Conservation (phyloP, 495 filamentous ascomycete genomes). For the Aspergillus kassunensis region DNA sequence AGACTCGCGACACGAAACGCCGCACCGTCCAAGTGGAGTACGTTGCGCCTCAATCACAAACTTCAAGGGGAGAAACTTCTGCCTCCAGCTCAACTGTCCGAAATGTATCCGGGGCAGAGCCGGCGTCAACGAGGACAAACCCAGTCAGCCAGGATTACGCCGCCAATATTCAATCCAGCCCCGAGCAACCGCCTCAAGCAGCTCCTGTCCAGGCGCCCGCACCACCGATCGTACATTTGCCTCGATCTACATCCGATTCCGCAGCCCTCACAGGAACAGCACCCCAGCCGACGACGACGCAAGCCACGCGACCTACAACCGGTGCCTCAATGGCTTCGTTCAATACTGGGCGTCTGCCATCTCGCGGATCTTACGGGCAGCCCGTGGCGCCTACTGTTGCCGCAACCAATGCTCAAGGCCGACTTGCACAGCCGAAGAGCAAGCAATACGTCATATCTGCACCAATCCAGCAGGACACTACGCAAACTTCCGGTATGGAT, state of each 20-base stretch:
- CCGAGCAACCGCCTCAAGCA: slow-evolving; percentile 10
- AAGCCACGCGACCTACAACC: slow-evolving; percentile 67
- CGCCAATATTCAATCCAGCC: slow-evolving; percentile 6
- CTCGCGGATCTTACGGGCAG: slow-evolving; percentile 83
- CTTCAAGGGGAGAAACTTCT: slow-evolving; percentile 57
- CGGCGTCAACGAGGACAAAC: slow-evolving; percentile 18
- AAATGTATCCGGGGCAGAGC: slow-evolving; percentile 13
- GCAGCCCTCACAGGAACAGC: slow-evolving; percentile 41
- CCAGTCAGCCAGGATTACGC: slow-evolving; percentile 14
- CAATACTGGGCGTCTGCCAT: slow-evolving; percentile 60
- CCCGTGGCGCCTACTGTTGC: slow-evolving; percentile 84
- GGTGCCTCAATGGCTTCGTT: slow-evolving; percentile 76
- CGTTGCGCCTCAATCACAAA: slow-evolving; percentile 85
- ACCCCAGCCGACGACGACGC: slow-evolving; percentile 37
- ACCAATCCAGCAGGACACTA: slow-evolving; percentile 56
- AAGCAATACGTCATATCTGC: slow-evolving; percentile 75
- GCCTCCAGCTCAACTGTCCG: slow-evolving; percentile 12
- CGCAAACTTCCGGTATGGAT: slow-evolving; percentile 41
- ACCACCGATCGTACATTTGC: slow-evolving; percentile 38
- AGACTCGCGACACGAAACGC: slow-evolving; percentile 80
- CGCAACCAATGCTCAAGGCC: slow-evolving; percentile 85
- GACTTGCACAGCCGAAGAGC: slow-evolving; percentile 77
- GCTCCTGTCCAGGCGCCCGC: slow-evolving; percentile 7
- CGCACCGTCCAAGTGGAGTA: slow-evolving; percentile 98
- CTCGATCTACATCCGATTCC: slow-evolving; percentile 55